phyloP scores from a whole-genome alignment of 2,329 filamentous ascomycete species.

The Fusarium pseudonygamai region DNA sequence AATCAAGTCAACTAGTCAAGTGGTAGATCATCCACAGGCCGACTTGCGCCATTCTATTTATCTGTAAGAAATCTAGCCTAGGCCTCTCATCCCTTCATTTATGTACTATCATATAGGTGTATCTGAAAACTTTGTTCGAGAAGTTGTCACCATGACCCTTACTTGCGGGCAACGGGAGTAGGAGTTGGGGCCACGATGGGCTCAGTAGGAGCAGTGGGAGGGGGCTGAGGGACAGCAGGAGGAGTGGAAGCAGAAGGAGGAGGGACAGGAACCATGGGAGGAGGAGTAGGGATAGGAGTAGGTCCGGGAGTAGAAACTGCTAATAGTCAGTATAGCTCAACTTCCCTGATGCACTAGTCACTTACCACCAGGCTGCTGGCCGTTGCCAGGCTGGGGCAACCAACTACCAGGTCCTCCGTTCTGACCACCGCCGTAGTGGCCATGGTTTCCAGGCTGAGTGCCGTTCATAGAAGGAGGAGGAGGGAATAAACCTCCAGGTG shows the following conservation, averaged over 20 bases:
- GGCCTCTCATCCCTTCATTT: neutral
- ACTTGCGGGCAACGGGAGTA: constrained; percentile 18
- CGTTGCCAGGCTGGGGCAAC: constrained; percentile 7
- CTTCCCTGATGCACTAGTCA: neutral
- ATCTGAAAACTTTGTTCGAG: constrained; percentile 2
- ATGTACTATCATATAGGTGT: constrained; percentile 9
- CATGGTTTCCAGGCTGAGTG: constrained; percentile 8
- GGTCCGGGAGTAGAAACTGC: neutral
- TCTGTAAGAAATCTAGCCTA: constrained; percentile 4
- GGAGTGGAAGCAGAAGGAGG: neutral
- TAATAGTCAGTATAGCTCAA: neutral
- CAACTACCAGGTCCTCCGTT: constrained; percentile 8
- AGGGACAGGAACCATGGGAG: neutral
- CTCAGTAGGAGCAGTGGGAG: constrained; percentile 3
- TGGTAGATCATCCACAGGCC: neutral
- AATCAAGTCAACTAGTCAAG: neutral
- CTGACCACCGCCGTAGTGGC: neutral
- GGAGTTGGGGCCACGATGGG: constrained; percentile 16
- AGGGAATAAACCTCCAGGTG: constrained; percentile 6
- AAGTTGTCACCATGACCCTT: neutral
- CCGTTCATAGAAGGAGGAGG: constrained; percentile 4
- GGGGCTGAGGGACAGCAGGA: neutral
- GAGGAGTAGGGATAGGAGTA: constrained; percentile 2
- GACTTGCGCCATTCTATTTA: constrained; percentile 11
- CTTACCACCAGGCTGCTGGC: constrained; percentile 10